Evolutionary conservation across 139 green algal species (phyloP).

Genomic region (Picochlorum sp.): DNA sequence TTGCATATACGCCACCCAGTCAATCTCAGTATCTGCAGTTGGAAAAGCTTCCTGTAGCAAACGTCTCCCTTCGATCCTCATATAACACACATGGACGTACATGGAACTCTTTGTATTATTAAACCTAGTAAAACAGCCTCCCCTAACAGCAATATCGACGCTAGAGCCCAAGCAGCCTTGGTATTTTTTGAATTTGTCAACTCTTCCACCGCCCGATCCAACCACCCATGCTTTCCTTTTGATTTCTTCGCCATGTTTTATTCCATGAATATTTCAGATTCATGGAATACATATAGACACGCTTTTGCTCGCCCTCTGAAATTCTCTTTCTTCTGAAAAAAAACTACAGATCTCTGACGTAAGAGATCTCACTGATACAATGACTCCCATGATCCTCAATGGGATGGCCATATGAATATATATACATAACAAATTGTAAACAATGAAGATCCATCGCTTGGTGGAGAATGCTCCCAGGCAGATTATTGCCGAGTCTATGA

Average conservation of each 20-base stretch:
- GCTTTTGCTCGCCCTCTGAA: too few relatives aligned
- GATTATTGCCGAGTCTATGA: not conserved
- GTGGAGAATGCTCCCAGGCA: not conserved
- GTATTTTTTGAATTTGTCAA: constrained; percentile 4
- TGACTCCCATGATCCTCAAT: too few relatives aligned
- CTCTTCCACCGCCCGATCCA: not conserved
- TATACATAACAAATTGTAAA: too few relatives aligned
- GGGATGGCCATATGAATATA: too few relatives aligned
- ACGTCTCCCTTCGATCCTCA: not conserved
- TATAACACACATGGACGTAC: constrained; percentile 2
- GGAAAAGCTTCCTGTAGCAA: not conserved
- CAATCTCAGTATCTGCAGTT: constrained; percentile 50
- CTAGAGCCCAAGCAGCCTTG: not conserved
- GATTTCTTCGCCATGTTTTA: not conserved
- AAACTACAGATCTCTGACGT: too few relatives aligned
- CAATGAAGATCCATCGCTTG: not conserved
- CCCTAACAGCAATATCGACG: constrained; percentile 1
- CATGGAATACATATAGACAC: too few relatives aligned
- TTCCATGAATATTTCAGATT: too few relatives aligned
- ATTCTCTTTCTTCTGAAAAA: too few relatives aligned
- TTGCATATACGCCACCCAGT: constrained; percentile 50
- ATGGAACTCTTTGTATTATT: constrained; percentile 4
- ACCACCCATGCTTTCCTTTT: not conserved
- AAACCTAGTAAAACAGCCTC: constrained; percentile 5
- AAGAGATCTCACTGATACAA: not conserved